phyloP scores from a whole-genome alignment of 2,329 filamentous ascomycete genomes.

The Colletotrichum sp. region DNA sequence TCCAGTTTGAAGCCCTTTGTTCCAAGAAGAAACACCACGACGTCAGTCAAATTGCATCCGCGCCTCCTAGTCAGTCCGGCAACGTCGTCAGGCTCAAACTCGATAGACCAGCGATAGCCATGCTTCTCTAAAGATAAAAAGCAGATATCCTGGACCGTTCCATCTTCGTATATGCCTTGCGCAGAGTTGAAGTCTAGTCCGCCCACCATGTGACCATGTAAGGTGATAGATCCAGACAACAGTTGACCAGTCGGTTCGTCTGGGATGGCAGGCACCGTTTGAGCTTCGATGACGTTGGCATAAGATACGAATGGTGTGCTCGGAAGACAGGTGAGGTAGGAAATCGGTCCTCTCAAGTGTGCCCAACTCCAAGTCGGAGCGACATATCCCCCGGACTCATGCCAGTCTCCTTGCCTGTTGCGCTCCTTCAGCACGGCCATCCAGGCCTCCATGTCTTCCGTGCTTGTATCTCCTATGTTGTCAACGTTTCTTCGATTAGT shows the following conservation, averaged over 20 bases:
- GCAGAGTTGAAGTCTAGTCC: background rate
- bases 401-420: background rate
- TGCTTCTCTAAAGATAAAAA: background rate
- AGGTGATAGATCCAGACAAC: accelerated
- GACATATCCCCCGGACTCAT: accelerated
- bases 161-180: background rate
- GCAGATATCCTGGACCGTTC: background rate
- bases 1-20: background rate
- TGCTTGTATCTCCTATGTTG: background rate
- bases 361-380: background rate
- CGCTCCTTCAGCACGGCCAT: background rate
- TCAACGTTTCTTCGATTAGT: background rate
- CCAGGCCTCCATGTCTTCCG: background rate
- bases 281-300: background rate
- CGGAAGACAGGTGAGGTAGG: background rate
- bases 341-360: background rate
- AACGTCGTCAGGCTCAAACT: background rate
- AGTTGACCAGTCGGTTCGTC: background rate
- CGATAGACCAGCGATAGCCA: background rate
- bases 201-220: accelerated
- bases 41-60: background rate
- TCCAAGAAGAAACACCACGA: background rate
- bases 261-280: background rate
- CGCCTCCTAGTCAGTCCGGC: background rate
- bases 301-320: background rate